Base-by-base conservation (phyloP, 78 protist species). In the Chrysochromulina parva region DNA sequence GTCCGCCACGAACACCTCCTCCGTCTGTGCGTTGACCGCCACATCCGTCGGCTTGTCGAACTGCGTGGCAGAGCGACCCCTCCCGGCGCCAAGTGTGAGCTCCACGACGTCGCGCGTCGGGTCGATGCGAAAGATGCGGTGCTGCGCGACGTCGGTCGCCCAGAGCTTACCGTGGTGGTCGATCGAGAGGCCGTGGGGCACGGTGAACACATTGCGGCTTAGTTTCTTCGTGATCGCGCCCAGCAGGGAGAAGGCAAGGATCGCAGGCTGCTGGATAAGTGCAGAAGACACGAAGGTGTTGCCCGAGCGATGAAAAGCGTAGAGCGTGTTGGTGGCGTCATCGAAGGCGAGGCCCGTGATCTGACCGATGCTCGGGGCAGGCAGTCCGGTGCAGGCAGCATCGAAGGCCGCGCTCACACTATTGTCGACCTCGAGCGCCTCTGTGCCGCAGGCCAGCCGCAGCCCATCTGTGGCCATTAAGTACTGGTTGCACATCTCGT, bases 401-500 rank as follows among this genome's bases (percentile, higher is more conserved):
- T 58, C 62, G 62, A 13, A 14, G 24, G 62, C 13, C 62, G 13
- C 62, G 13, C 24, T 13, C 24, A 13, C 13, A 13, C 7, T 13
- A 14, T 58, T 7, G 62, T 58, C 62, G 62, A 13, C 24, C 62
- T 58, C 24, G 28, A 65, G 16, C 28, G 14, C 11, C 82, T 74
- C 82, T 10, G 26, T n/a, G n/a, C 26, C 53, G 82, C 82, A 74
- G 26, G 9, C 82, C 26, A 74, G 6, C 28, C 55, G 82, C 82
- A 74, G 50, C 14, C 26, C 82, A 2, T 17, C 54, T 17, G 82
- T 74, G 82, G 82, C 38, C 26, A 74, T 22, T 17, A 19, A 48
- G 55, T 74, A 74, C 82, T 74, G 82, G 11, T 74, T 74, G 82
- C 82, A 74, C 82, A 74, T 74, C 24, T 74, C 82, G 3, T 48